phyloP scores from a whole-genome alignment of 192 early-diverging fungal species.

The Geranomyces michiganensis region DNA sequence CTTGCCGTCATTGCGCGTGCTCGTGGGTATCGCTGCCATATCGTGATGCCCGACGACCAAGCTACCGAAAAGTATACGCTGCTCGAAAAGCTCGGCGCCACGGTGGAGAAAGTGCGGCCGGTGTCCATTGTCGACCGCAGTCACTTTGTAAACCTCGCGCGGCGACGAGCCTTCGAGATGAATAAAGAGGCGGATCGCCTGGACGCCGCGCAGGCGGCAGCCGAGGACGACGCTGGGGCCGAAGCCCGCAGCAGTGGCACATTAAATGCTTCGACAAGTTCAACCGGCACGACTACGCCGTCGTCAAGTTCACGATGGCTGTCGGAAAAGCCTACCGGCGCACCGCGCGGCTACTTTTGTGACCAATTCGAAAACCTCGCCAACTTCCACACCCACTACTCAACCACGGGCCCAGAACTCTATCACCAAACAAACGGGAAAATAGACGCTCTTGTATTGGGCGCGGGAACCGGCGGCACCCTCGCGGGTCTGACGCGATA shows the following conservation, averaged over 20 bases:
- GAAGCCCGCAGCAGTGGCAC: neutral
- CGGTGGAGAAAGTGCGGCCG: conserved; percentile 89
- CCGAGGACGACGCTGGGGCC: neutral
- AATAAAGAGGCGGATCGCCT: conserved; percentile 42
- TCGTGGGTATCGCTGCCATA: conserved; percentile 89
- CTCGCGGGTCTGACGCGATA: conserved; percentile 87
- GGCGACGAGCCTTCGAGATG: conserved; percentile 69
- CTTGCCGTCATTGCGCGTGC: conserved; percentile 89
- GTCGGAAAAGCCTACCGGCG: neutral
- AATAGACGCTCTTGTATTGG: conserved; percentile 75
- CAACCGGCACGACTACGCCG: neutral
- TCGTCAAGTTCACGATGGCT: neutral
- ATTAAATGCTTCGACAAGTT: neutral
- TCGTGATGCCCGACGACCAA: conserved; percentile 96
- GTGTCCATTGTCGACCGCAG: conserved; percentile 87
- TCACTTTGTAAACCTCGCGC: conserved; percentile 92
- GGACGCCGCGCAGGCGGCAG: neutral
- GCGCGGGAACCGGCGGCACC: conserved; percentile 83
- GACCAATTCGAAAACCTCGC: conserved; percentile 95
- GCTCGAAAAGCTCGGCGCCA: conserved; percentile 79
- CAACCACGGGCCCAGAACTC: conserved; percentile 90
- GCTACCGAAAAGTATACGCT: conserved; percentile 88
- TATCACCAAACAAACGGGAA: conserved; percentile 66
- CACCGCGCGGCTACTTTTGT: conserved; percentile 72
- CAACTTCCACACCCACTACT: conserved; percentile 78